These are phyloP conservation scores for Peronosclerospora sorghi DNA, from an alignment of 352 stramenopile species.

Conservation along the genomic window DNA sequence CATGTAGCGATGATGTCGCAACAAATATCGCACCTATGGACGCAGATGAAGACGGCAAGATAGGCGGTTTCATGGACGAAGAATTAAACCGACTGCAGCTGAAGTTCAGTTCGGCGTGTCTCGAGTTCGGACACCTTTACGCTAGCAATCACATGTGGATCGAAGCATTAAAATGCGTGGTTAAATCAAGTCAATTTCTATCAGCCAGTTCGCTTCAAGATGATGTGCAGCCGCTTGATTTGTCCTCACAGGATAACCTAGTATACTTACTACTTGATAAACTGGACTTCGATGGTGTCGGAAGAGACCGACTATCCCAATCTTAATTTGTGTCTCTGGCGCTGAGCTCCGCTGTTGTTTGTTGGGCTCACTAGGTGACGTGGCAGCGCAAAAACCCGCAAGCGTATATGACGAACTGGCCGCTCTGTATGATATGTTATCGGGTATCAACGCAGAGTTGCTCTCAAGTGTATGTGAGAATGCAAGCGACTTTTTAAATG, in stretches of 20 bases:
- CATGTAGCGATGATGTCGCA: constrained; percentile 17
- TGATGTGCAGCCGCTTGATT: constrained; percentile 16
- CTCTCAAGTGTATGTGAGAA: constrained; percentile 7
- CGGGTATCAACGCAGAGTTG: constrained; percentile 28
- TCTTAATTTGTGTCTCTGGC: constrained; percentile 31
- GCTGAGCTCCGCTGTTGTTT: constrained; percentile 50
- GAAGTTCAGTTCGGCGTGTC: constrained; percentile 62
- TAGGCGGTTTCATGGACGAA: constrained; percentile 69
- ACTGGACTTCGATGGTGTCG: constrained; percentile 64
- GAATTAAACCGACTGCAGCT: constrained; percentile 57
- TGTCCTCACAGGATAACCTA: constrained; percentile 6
- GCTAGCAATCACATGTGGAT: constrained; percentile 26
- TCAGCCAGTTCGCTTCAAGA: constrained; percentile 23
- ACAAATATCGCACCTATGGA: constrained; percentile 9
- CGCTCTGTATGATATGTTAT: constrained; percentile 35
- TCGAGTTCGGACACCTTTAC: constrained; percentile 44
- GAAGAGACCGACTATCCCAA: constrained; percentile 16
- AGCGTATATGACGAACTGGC: constrained; percentile 13
- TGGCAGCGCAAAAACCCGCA: constrained; percentile 36
- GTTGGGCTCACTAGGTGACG: constrained; percentile 56
- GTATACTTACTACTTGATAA: constrained; percentile 38
- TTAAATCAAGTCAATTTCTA: constrained; percentile 40
- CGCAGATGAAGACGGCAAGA: constrained; percentile 26
- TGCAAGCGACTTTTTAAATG: constrained; percentile 7
- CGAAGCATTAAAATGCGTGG: constrained; percentile 27